Evolutionary conservation across 768 basidiomycete species (phyloP).

Genomic region (Russula vinacea): DNA sequence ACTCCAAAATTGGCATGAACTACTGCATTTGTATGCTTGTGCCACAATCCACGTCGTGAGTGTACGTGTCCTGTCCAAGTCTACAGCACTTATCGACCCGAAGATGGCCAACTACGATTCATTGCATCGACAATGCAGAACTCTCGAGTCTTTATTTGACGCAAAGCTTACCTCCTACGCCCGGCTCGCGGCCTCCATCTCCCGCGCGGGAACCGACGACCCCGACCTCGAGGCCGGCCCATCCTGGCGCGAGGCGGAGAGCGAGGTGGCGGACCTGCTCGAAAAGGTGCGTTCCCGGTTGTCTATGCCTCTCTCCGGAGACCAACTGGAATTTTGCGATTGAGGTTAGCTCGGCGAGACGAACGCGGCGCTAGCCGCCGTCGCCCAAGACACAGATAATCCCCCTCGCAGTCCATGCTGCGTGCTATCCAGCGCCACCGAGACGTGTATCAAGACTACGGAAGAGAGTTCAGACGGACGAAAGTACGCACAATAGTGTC

Average conservation of each 20-base stretch:
- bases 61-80: neutral
- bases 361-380: constrained; percentile 69
- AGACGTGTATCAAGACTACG: constrained; percentile 86
- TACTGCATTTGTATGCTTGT: constrained; percentile 5
- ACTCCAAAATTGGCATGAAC: neutral
- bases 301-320: neutral
- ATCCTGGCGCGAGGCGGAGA: constrained; percentile 79
- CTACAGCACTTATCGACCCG: too few relatives aligned
- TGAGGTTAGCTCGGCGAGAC: constrained; percentile 72
- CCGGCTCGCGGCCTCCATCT: constrained; percentile 70
- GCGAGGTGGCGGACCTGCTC: constrained; percentile 80
- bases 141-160: constrained; percentile 90
- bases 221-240: constrained; percentile 54
- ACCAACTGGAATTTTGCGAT: constrained; percentile 29
- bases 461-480: constrained; percentile 79
- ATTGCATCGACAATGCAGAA: constrained; percentile 86
- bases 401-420: constrained; percentile 80
- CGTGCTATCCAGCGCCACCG: constrained; percentile 87
- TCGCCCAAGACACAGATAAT: constrained; percentile 65
- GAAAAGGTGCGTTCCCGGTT: constrained; percentile 60
- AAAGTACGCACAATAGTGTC: constrained; percentile 49
- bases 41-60: neutral
- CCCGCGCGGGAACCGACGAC: constrained; percentile 51
- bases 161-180: constrained; percentile 88
- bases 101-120: constrained; percentile 80